Evolutionary conservation across 108 stramenopile genomes (phyloP).

Genomic region (Ochromonas danica): DNA sequence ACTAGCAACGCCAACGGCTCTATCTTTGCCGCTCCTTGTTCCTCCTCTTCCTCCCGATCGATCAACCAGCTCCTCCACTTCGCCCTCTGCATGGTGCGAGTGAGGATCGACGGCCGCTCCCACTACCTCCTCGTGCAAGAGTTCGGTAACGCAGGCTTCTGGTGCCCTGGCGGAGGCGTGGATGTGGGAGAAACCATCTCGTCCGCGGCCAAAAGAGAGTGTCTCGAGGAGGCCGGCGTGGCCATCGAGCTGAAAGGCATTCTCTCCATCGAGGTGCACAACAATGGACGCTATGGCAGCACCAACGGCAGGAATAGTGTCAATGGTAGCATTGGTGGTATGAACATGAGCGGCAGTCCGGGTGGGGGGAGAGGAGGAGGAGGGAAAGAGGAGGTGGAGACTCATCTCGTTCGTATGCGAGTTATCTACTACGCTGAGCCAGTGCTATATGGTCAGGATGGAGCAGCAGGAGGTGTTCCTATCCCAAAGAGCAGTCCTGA

Average conservation of each 20-base stretch:
- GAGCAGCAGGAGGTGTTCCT: neutral
- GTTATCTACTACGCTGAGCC: constrained; percentile 21
- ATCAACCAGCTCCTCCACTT: no score
- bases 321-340: no score
- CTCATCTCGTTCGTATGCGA: neutral
- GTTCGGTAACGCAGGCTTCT: constrained; percentile 19
- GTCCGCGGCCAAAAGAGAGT: neutral
- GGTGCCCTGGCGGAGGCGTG: constrained; percentile 19
- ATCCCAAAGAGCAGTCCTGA: constrained; percentile 1
- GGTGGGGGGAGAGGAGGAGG: no score
- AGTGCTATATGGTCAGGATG: no score
- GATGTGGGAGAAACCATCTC: neutral
- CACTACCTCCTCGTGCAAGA: neutral
- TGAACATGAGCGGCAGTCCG: no score
- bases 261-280: neutral
- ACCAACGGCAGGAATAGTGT: no score
- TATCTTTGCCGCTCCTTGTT: no score
- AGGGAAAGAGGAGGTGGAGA: neutral
- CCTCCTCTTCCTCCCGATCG: no score
- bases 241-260: constrained; percentile 26
- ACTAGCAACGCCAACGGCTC: no score
- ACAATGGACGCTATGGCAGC: neutral
- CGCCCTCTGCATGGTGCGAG: no score
- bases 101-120: no score
- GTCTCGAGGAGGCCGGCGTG: constrained; percentile 1